Base-by-base conservation (phyloP, 495 filamentous ascomycete genomes). In the Neurospora cerealis region DNA sequence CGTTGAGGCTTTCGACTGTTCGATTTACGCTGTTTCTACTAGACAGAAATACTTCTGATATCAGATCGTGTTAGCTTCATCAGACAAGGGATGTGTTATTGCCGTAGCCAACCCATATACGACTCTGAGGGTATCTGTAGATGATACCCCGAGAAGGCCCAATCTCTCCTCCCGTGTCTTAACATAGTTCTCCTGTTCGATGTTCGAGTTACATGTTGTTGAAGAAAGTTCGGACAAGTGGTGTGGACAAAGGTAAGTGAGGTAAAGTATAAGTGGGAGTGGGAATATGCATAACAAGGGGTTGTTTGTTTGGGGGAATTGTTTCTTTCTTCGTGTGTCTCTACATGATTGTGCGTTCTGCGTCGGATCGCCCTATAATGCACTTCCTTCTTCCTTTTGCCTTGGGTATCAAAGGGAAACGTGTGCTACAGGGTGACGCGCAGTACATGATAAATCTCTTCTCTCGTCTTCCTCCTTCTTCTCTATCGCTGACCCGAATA, bases 371-470 rank as follows among this genome's bases (percentile, higher is more conserved):
- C 54, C 24, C 54, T 19, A 66, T 66, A 15, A 34, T 66, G 54
- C 54, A 34, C 54, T 19, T 66, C 54, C 54, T 66, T 66, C 54
- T 66, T 62, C 54, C 54, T 66, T 62, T 66, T 66, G 28, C 15
- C 54, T 34, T 66, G 54, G 28, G 32, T 66, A 66, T 66, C 54
- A 66, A 66, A 66, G 28, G 54, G 54, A 66, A 66, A 66, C 28
- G 54, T 66, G 54, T 66, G 54, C 28, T 66, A 66, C 54, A 66
- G 54, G 54, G 28, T 66, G 54, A 66, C 54, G 54, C 54, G 54
- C 78, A 78, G 66, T 80, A 80, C 79, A 80, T 77, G 78, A 76
- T 74, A 76, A 79, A 62, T 54, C 42, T 75, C 78, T 69, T 72
- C 79, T 80, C 77, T 79, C 75, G 32, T 74, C 72, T 39, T 77